Evolutionary conservation across 2,329 filamentous ascomycete genomes (phyloP), one percentile per base, ranked within the genome.

Genomic region (Saccharata proteae): DNA sequence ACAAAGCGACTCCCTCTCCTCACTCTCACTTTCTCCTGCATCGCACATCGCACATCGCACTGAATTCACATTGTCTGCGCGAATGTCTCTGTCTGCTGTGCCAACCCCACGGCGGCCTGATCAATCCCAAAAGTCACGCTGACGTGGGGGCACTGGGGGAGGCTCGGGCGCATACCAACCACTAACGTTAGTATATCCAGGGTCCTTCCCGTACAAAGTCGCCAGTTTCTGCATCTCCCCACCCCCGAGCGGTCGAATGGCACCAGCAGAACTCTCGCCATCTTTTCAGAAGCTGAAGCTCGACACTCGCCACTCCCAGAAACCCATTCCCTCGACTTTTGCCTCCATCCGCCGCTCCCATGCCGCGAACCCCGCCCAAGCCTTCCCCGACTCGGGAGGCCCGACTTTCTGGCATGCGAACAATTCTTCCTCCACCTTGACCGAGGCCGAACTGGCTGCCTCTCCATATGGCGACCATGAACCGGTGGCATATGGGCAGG

Each of bases 281-380:
- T 45, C 41, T 43, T 58, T 58, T 47, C 54, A 53, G 47, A 58
- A 58, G 43, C 53, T 58, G 42, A 55, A 50, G 41, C 44, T 58
- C 48, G 48, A 57, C 39, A 58, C 51, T 35, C 45, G 46, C 35
- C 37, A 48, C 28, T 41, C 49, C 29, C 42, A 43, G 30, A 57
- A 54, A 39, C 49, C 47, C 16, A 41, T 47, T 28, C 43, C 48
- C 33, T 56, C 54, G 26, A 48, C 51, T 36, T 56, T 56, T 38
- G 51, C 50, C 33, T 49, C 52, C 25, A 49, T 57, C 37, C 32
- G 29, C 19, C 7, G 19, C 19, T 27, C 35, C 29, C 32, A 21
- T n/a, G 21, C 16, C 32, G 27, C 26, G 41, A 48, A 24, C 48
- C 47, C 32, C 4, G 27, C 12, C 32, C 30, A 26, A 12, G 23